Base-by-base conservation (phyloP, 108 stramenopile species). In the Nitzschia sp. region DNA sequence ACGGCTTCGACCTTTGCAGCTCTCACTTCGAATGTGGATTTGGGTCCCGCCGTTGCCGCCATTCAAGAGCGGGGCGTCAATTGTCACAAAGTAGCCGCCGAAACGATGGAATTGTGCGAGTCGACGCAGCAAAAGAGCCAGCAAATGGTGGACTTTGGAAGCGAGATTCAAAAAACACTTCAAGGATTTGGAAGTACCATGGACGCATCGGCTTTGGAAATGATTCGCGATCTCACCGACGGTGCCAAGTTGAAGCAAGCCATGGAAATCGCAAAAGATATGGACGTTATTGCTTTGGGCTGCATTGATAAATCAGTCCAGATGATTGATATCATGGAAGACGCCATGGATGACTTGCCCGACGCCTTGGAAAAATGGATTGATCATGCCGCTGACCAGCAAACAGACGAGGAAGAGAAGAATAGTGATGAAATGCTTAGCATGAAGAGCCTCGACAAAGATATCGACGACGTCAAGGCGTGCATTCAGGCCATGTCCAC, bases 181-280 rank as follows among this genome's bases (percentile, higher is more conserved):
- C 2, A 61, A 27, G 13, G n/a, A 22, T 35, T 61, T 15, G 35
- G 21, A 3, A 34, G 44, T 5, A 5, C 28, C 16, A 53, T 72
- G 52, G 72, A 70, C 66, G 76, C 79, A 1, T 73, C 73, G 35
- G 63, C 73, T 0, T 75, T 84, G 31, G 76, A 72, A 11, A 73
- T 73, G 9, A 84, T 84, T 48, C 52, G 71, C 2, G 83, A 84
- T 52, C 56, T 84, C 38, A 80, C 78, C 1, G 79, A 80, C 55
- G 83, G 83, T 11, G 83, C 80, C 35, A 70, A 61, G 41, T 25
- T 69, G 2, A 45, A 58, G 27, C 66, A 73, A 56, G 79, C 83
- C 13, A 66, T 38, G 50, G 36, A 29, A 0, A 22, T 84, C 45
- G 83, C 79, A 2, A 48, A 48, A 0, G 63, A 69, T 17, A 74